Evolutionary conservation across 1,284 basidiomycete species (phyloP), one percentile per base, ranked within the genome.

Genomic region (Apiotrichum laibachii): DNA sequence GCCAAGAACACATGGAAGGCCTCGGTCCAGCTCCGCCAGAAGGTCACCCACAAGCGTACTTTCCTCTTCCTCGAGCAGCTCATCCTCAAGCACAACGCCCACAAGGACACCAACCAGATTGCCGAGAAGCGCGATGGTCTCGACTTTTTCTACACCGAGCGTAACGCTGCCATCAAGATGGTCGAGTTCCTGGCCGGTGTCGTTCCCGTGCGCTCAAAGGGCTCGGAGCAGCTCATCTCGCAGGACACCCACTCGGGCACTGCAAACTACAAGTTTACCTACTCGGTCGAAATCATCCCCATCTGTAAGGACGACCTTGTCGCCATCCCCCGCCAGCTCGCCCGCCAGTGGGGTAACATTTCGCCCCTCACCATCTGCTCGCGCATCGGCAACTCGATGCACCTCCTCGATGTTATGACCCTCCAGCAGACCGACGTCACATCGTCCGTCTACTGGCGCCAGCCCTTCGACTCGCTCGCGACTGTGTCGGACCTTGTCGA

Each of bases 1-100:
- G 95, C 96, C 5, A 99, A 99, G 81, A 98, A 99, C 76, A 98
- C 93, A 0, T 99, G 95, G 96, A 92, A 91, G 71, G 93, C 95
- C 0, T 84, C 92, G 55, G 93, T 99, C 2, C 96, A 99, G 82
- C 92, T 98, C 37, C 87, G 96, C 52, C 95, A 99, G 75, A 99
- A 99, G 80, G 93, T 96, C 51, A 84, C 90, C 13, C 95, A 99
- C 79, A 99, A 99, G 80, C 87, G 96, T 59, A 99, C 96, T 4
- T 99, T 99, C 82, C 80, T 99, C 72, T 99, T 89, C 82, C 86
- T 99, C 62, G 95, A 99, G 80, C 96, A 99, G 77, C 85, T 98
- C 65, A 97, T 99, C 74, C 82, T 99, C 72, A 98, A 96, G 78
- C 92, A 98, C 75, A 88, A 89, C 65, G 93, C 93, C 1, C 95